Conservation (phyloP, 192 early-diverging fungal species). For the Backusella macrospora region DNA sequence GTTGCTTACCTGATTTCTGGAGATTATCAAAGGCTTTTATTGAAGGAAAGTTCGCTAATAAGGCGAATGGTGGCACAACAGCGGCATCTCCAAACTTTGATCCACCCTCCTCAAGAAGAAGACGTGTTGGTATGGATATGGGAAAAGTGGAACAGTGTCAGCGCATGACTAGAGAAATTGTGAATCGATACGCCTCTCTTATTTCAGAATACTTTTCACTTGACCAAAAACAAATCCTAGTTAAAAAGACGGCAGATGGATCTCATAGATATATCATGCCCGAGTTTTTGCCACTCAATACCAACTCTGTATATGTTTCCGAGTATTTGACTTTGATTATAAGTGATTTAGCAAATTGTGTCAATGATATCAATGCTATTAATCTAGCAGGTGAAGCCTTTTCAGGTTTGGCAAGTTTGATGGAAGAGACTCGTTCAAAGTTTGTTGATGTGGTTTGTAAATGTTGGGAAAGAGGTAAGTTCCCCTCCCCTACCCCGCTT, state of each 20-base stretch:
- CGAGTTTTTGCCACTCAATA: constrained; percentile 49
- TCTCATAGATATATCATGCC: not conserved
- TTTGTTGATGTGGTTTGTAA: constrained; percentile 78
- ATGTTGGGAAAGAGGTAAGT: constrained; percentile 75
- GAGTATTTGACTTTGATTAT: constrained; percentile 80
- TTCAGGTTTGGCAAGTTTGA: constrained; percentile 65
- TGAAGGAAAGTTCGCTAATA: constrained; percentile 78
- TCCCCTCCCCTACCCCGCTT: too few species aligned
- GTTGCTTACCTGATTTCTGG: constrained; percentile 91
- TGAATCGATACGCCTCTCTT: constrained; percentile 62
- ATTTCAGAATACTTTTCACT: constrained; percentile 55
- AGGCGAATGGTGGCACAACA: constrained; percentile 26
- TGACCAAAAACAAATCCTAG: not conserved
- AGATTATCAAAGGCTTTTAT: constrained; percentile 84
- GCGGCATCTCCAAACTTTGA: not conserved
- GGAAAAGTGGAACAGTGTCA: constrained; percentile 67
- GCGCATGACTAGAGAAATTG: constrained; percentile 63
- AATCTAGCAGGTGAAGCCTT: constrained; percentile 76
- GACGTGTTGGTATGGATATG: constrained; percentile 54
- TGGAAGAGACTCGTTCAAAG: constrained; percentile 72
- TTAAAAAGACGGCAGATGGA: not conserved
- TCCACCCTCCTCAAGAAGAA: constrained; percentile 32
- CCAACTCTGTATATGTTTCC: constrained; percentile 63
- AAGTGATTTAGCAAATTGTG: constrained; percentile 73
- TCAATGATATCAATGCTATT: constrained; percentile 76